These are phyloP conservation scores for Escovopsis sp. DNA, from an alignment of 2,329 filamentous ascomycete genomes.

Conservation along the genomic window DNA sequence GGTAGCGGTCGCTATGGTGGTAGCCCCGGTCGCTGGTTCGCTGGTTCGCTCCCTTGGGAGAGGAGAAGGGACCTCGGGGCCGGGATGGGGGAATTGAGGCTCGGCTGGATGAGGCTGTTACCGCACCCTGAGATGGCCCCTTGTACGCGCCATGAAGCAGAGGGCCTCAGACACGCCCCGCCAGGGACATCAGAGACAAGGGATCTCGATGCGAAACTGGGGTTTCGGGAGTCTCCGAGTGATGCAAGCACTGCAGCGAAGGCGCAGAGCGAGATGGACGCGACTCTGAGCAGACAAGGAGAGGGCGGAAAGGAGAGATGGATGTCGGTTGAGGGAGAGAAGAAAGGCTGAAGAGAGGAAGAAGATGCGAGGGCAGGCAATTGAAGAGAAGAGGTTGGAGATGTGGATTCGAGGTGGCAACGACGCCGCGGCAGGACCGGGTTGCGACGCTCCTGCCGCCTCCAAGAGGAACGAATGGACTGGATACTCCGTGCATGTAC, in stretches of 20 bases:
- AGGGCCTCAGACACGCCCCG: too few relatives aligned
- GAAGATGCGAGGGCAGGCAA: too few relatives aligned
- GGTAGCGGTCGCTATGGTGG: background rate
- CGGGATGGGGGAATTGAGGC: background rate
- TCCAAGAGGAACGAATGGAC: too few relatives aligned
- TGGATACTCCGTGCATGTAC: too few relatives aligned
- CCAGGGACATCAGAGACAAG: too few relatives aligned
- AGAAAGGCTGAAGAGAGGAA: background rate
- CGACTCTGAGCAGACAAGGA: constrained; percentile 1
- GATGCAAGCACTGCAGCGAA: background rate
- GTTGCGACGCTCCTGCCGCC: too few relatives aligned
- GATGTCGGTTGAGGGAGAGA: background rate
- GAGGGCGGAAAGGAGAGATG: background rate
- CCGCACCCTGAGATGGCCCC: too few relatives aligned
- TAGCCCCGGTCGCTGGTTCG: background rate
- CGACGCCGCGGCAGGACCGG: too few relatives aligned
- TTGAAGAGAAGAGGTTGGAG: background rate
- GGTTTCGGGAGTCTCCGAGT: background rate
- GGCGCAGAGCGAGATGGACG: constrained; percentile 1
- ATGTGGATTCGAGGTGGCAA: too few relatives aligned
- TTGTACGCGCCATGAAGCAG: too few relatives aligned
- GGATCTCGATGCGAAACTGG: too few relatives aligned
- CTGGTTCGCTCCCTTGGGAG: background rate
- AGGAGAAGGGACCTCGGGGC: background rate
- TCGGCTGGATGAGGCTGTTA: too few relatives aligned